Evolutionary conservation across 306 rosid species (phyloP).

Genomic region (Echinosophora koreensis): DNA sequence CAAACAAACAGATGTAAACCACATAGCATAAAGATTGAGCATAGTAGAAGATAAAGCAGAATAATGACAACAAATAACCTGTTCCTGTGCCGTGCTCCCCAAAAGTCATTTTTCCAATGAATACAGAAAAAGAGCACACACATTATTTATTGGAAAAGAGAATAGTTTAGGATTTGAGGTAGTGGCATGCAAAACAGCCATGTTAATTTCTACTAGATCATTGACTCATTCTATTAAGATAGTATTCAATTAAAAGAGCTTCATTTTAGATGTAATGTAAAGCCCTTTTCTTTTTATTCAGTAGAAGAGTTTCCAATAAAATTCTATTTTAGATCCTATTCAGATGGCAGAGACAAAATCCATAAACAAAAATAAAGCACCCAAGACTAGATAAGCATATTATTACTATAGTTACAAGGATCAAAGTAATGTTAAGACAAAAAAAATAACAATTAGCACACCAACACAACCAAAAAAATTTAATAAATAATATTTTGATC

Average conservation of each 20-base stretch:
- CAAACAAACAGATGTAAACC: neutral
- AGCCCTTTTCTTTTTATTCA: neutral
- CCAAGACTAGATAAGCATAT: neutral
- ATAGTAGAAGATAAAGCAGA: neutral
- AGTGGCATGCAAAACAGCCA: neutral
- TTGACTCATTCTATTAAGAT: too few relatives aligned
- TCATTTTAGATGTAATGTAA: neutral
- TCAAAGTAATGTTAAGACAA: neutral
- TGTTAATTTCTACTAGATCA: neutral
- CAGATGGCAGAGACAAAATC: neutral
- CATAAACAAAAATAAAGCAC: neutral
- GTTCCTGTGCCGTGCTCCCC: conserved; percentile 68
- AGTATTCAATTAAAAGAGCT: neutral
- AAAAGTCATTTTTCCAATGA: conserved; percentile 96
- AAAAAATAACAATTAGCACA: neutral
- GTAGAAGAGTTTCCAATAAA: neutral
- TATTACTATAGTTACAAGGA: neutral
- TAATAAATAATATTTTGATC: neutral
- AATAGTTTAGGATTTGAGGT: neutral
- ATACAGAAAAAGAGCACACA: conserved; percentile 52
- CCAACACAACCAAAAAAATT: neutral
- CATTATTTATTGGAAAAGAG: neutral
- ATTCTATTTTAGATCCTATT: neutral
- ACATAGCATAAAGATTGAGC: conserved; percentile 21
- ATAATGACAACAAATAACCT: neutral